Percentiles rank a stretch among this genome's conserved stretches.
phyloP scores from a whole-genome alignment of 768 basidiomycete genomes.

The Xerocomus brunneocitrinus region DNA sequence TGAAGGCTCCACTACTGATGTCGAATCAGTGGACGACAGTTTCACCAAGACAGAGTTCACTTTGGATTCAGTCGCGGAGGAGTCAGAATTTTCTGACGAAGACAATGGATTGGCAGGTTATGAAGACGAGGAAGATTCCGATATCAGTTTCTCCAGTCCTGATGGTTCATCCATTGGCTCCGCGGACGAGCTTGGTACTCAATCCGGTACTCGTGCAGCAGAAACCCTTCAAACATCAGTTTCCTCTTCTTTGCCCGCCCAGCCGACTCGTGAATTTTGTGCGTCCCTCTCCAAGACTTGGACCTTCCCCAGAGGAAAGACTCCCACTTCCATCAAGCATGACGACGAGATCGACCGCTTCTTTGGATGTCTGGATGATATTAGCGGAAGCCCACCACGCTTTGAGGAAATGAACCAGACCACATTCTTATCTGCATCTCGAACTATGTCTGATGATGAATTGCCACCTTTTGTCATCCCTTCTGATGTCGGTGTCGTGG shows the following conservation, averaged over 20 bases:
- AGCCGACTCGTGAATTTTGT: slow-evolving; percentile 26
- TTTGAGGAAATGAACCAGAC: slow-evolving; percentile 53
- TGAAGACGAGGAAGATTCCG: slow-evolving; percentile 64
- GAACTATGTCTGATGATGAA: slow-evolving; percentile 41
- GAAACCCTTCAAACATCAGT: slow-evolving; percentile 3
- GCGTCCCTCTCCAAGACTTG: slow-evolving; percentile 61
- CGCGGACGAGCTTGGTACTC: slow-evolving; percentile 39
- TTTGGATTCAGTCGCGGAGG: slow-evolving; percentile 53
- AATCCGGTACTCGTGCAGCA: slow-evolving; percentile 10
- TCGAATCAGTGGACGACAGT: slow-evolving; percentile 52
- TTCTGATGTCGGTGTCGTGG: slow-evolving; percentile 40
- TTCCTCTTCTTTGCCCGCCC: slow-evolving; percentile 7
- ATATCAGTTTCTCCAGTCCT: slow-evolving; percentile 41
- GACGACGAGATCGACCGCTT: slow-evolving; percentile 65
- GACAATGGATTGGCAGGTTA: slow-evolving; percentile 60
- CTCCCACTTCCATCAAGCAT: slow-evolving; percentile 15
- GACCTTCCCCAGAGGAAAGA: slow-evolving; percentile 53
- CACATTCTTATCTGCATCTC: slow-evolving; percentile 53
- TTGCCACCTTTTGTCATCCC: slow-evolving; percentile 48
- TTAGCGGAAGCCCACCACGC: slow-evolving; percentile 47
- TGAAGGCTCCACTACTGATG: slow-evolving; percentile 59
- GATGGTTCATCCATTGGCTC: slow-evolving; percentile 53
- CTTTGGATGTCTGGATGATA: slow-evolving; percentile 64
- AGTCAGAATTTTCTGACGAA: slow-evolving; percentile 38
- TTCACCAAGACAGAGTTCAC: slow-evolving; percentile 40